Evolutionary conservation across 1,284 basidiomycete genomes (phyloP).

Genomic region (Sutorius eximius): DNA sequence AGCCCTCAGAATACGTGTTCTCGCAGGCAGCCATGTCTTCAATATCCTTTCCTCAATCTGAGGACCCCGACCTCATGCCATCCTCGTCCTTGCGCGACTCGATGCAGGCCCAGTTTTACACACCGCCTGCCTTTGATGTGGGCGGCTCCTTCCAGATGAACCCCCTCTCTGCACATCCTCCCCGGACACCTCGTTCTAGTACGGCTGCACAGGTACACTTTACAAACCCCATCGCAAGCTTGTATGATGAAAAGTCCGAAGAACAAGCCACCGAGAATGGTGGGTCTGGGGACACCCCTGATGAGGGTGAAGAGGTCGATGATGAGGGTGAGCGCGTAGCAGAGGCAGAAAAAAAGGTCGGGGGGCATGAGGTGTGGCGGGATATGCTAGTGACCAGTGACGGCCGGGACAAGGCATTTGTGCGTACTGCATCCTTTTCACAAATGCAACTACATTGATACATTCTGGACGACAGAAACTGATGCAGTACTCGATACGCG

Average conservation of each 20-base stretch:
- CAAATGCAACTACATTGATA: conserved; percentile 6
- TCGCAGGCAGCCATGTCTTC: conserved; percentile 45
- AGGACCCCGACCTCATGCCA: conserved; percentile 39
- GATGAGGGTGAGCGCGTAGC: conserved; percentile 45
- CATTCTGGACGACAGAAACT: conserved; percentile 57
- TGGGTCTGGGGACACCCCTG: conserved; percentile 34
- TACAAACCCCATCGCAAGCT: conserved; percentile 12
- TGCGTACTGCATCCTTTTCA: conserved; percentile 41
- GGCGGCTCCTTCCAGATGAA: conserved; percentile 68
- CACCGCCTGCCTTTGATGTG: conserved; percentile 42
- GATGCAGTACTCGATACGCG: conserved; percentile 74
- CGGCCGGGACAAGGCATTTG: conserved; percentile 80
- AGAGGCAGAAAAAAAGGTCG: conserved; percentile 45
- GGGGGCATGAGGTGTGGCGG: conserved; percentile 68
- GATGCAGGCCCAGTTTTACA: conserved; percentile 38
- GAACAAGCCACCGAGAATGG: conserved; percentile 36
- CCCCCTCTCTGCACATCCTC: conserved; percentile 72
- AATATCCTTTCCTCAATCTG: conserved; percentile 45
- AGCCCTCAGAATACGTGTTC: neutral
- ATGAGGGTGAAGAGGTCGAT: conserved; percentile 45
- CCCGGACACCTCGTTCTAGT: conserved; percentile 60
- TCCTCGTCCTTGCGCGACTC: conserved; percentile 42
- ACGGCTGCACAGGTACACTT: conserved; percentile 24
- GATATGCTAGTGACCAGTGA: conserved; percentile 73
- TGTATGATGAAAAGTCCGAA: conserved; percentile 39